Evolutionary conservation across 805 yeast species (phyloP).

Genomic region (Wickerhamomyces xylosicus): DNA sequence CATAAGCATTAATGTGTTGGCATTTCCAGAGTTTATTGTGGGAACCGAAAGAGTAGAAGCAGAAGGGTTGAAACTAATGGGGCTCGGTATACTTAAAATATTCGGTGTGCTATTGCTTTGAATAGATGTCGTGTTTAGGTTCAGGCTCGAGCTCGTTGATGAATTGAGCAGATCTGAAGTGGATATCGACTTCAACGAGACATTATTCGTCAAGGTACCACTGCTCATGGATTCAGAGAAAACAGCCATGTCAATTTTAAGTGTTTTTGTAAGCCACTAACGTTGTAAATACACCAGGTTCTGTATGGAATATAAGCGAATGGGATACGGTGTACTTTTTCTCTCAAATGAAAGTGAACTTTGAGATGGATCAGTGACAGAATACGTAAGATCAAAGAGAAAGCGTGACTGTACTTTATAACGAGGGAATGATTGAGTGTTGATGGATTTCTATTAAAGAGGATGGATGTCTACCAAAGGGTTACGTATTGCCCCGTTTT

Average conservation of each 20-base stretch:
- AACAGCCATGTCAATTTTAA: no score
- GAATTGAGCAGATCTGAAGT: background rate
- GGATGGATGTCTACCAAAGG: no score
- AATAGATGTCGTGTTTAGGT: background rate
- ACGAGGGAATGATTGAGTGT: no score
- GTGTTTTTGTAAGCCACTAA: no score
- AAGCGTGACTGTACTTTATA: no score
- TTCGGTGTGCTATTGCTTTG: background rate
- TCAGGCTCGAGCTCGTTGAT: background rate
- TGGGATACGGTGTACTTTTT: no score
- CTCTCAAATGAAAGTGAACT: no score
- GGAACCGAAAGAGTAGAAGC: constrained; percentile 4
- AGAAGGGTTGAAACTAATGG: constrained; percentile 4
- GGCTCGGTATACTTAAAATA: constrained; percentile 3
- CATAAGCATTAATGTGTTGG: constrained; percentile 34
- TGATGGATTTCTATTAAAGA: no score
- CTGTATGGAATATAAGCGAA: background rate
- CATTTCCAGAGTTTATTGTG: background rate
- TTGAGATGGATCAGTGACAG: no score
- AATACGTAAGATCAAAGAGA: no score
- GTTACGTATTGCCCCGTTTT: background rate
- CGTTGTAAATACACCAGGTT: no score
- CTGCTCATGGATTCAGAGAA: no score
- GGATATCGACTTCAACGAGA: background rate
- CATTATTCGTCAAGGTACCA: background rate